Evolutionary conservation across 2,329 filamentous ascomycete species (phyloP), one percentile per base, ranked within the genome.

Genomic region (Phyllosticta citrichinensis): DNA sequence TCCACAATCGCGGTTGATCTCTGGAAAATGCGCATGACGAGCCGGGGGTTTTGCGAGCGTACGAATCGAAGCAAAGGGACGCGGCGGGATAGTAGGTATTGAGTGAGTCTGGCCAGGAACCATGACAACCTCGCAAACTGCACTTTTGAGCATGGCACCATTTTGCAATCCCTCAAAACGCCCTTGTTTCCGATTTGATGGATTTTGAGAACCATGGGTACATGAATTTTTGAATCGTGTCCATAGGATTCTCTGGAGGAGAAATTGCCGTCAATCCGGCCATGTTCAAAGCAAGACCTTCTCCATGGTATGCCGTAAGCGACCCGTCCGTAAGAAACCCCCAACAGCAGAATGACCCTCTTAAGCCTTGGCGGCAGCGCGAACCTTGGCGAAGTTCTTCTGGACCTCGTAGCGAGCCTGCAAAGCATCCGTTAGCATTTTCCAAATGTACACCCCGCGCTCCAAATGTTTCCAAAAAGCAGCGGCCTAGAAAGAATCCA

Each of bases 321-420:
- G 57, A 63, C 54, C 56, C 61, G 55, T 61, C 57, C 60, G 50
- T 54, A 52, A 63, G 55, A 60, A 47, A 57, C 58, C 61, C 61
- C 53, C 55, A 35, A 63, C 58, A 35, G 30, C 40, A 47, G 40
- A 47, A 58, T 66, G 65, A 69, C 67, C 67, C 64, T 62, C 65
- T 69, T 75, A 74, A 70, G 73, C 73, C 68, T 62, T 62, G 35
- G 60, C 60, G 24, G 70, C 71, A 62, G 72, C 67, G 65, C 70
- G 70, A 81, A 96, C 82, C 86, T 96, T 96, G 77, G 91, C 90
- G 76, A 95, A 84, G 74, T 90, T 87, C 88, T 97, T 97, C 82
- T 88, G 88, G 81, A 96, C 88, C 85, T 97, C 92, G 82, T 95
- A 97, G 78, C 92, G 89, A 79, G 83, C 83, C 84, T 87, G 70